Percentiles rank a stretch among this genome's conserved stretches.
Conservation (phyloP, 2,329 filamentous ascomycete species). For the Juglanconis sp. region DNA sequence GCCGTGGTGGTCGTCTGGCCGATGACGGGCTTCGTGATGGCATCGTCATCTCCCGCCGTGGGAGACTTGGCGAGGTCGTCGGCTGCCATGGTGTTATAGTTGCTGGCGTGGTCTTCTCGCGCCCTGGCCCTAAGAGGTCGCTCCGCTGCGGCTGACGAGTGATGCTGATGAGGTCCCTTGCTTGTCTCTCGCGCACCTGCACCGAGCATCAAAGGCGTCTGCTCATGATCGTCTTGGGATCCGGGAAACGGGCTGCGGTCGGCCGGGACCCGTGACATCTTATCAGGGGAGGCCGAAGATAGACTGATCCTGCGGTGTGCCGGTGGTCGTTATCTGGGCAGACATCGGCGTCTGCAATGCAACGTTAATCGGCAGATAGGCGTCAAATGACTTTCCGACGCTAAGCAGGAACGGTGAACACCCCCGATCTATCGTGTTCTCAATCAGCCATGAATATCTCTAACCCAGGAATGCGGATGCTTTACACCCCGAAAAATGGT, state of each 20-base stretch:
- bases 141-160: background rate
- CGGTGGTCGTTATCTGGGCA: background rate
- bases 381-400: too few relatives aligned
- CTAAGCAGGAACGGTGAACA: too few relatives aligned
- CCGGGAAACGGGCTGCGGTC: background rate
- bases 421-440: too few relatives aligned
- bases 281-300: background rate
- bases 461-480: too few relatives aligned
- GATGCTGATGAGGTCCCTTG: background rate
- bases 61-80: conserved; percentile 5
- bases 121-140: background rate
- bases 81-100: conserved; percentile 2
- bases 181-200: background rate
- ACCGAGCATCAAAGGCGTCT: background rate
- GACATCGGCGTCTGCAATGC: background rate
- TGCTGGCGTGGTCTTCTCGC: background rate
- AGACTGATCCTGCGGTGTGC: background rate
- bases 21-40: conserved; percentile 6
- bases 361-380: background rate
- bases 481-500: too few relatives aligned
- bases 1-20: conserved; percentile 14
- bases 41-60: conserved; percentile 7
- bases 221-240: background rate
- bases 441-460: too few relatives aligned
- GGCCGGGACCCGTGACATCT: background rate